Evolutionary conservation across 176 grass and related monocot genomes (phyloP), one percentile per base, ranked within the genome.

Genomic region (Olyra latifolia): DNA sequence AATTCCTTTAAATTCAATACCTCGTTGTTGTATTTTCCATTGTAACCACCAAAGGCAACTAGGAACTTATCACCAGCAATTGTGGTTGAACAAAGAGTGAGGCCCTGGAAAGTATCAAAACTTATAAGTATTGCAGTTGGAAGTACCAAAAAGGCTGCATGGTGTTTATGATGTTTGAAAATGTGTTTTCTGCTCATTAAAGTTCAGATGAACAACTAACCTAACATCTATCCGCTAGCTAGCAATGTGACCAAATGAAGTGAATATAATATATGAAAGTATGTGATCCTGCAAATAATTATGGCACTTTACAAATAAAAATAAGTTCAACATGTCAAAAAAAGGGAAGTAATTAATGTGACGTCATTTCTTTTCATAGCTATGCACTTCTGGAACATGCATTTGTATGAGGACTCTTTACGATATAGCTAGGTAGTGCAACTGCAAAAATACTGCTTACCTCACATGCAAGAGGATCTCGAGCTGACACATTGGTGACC

Each of bases 21-120:
- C 96, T 98, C 96, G 35, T 93, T 95, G 75, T 87, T 98, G 68
- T 95, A 98, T 55, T 89, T 95, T 41, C 96, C 92, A 75, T 98
- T 98, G 84, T 98, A 98, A 89, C 96, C 96, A 23, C 96, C 96
- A 89, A 98, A 93, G 12, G 92, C 78, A 76, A 98, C 53, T 52
- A 98, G 54, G 71, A 91, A 64, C 7, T 91, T 98, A 84, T 89
- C 88, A 1, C 81, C 90, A 82, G 86, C 87, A 66, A 92, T 22
- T 77, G 76, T 83, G 62, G 64, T 80, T 45, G 92, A 93, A 75
- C 88, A 95, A 86, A 98, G 80, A 61, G 83, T 93, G 69, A 93
- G 88, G 63, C 96, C 96, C 96, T 98, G 91, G n/a, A 85, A 86
- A 73, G 23, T 50, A 43, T 65, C 47, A 46, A 75, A 75, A 75